A percentile compares a stretch with the other conserved stretches of the same genome.
Evolutionary conservation across 768 basidiomycete species (phyloP).

Genomic region (Suillus hirtellus): DNA sequence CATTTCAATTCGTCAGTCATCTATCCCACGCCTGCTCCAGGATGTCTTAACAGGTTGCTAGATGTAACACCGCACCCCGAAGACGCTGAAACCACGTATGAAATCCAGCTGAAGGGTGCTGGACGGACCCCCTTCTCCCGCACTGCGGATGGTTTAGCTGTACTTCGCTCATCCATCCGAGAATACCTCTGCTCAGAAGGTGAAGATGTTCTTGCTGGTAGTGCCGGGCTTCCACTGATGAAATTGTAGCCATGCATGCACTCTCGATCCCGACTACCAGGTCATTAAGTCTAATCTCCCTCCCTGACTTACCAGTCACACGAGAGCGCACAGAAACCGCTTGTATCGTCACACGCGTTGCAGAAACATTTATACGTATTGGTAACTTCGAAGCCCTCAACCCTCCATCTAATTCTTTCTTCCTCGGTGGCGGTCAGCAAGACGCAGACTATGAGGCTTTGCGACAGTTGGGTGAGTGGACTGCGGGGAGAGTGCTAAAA

Average conservation of each 20-base stretch:
- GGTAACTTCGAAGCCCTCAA: slow-evolving; percentile 89
- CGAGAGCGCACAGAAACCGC: slow-evolving; percentile 77
- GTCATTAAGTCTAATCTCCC: slow-evolving; percentile 74
- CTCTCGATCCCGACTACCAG: slow-evolving; percentile 88
- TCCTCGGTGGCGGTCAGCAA: slow-evolving; percentile 80
- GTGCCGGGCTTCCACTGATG: slow-evolving; percentile 20
- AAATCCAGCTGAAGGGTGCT: slow-evolving; percentile 93
- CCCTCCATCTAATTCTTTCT: slow-evolving; percentile 60
- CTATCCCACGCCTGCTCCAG: slow-evolving; percentile 2
- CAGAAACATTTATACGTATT: slow-evolving; percentile 89
- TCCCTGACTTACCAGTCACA: slow-evolving; percentile 70
- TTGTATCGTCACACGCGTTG: slow-evolving; percentile 75
- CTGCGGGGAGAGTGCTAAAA: slow-evolving; percentile 58
- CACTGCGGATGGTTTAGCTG: slow-evolving; percentile 91
- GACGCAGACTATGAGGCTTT: slow-evolving; percentile 73
- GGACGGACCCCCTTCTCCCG: slow-evolving; percentile 95
- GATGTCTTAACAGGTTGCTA: slow-evolving; percentile 29
- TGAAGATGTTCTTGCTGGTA: slow-evolving; percentile 1
- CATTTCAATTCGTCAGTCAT: slow-evolving; percentile 69
- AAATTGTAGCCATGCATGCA: slow-evolving; percentile 71
- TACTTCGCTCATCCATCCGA: slow-evolving; percentile 90
- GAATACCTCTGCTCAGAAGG: slow-evolving; percentile 95
- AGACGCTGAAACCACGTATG: slow-evolving; percentile 57
- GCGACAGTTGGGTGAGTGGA: slow-evolving; percentile 75
- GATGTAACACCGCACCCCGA: slow-evolving; percentile 77